Percentiles rank a stretch among this genome's conserved stretches.
These are phyloP conservation scores for Talaromyces sp. DNA, from an alignment of 2,329 filamentous ascomycete species.

Conservation along the genomic window DNA sequence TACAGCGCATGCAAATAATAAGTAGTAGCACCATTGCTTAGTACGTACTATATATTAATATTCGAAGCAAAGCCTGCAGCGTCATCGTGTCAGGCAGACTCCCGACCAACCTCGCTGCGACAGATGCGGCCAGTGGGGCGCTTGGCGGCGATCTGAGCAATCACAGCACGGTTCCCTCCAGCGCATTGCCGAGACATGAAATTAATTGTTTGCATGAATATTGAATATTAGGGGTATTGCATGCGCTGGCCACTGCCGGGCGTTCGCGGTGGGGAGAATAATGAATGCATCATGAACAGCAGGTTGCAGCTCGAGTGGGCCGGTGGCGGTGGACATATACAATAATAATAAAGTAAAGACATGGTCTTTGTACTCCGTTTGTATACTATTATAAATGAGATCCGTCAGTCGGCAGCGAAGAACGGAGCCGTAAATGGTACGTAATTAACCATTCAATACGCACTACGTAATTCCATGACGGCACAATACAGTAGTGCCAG, in stretches of 20 bases:
- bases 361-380: no score
- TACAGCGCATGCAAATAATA: no score
- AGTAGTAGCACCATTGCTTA: no score
- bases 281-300: neutral
- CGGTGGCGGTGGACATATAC: no score
- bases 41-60: neutral
- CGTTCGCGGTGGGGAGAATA: no score
- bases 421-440: neutral
- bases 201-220: no score
- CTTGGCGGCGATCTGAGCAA: neutral
- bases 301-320: neutral
- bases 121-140: neutral
- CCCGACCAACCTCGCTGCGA: neutral
- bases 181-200: neutral
- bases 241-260: no score
- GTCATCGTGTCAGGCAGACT: neutral
- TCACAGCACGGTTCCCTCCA: neutral
- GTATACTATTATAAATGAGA: neutral
- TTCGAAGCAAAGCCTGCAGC: neutral
- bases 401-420: neutral
- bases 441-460: neutral
- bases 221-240: no score
- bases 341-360: no score
- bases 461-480: neutral
- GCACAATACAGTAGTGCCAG: neutral